Percentiles rank a stretch among this genome's conserved stretches.
Conservation (phyloP, 2,329 filamentous ascomycete species). For the Oidium heveae region DNA sequence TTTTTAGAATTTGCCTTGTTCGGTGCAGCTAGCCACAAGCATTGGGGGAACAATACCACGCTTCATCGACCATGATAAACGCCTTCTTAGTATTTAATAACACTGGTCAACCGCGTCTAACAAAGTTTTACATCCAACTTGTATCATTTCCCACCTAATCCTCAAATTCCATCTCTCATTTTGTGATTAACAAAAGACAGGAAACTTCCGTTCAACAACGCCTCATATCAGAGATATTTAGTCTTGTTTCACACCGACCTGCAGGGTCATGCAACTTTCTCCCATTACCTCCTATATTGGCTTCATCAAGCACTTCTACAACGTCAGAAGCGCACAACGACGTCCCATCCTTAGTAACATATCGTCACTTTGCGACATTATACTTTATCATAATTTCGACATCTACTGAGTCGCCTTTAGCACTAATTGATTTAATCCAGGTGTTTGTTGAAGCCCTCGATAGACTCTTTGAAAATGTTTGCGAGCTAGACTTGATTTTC, state of each 20-base stretch:
- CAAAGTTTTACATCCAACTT: slow-evolving; percentile 96
- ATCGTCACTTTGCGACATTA: slow-evolving; percentile 91
- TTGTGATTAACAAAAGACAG: slow-evolving; percentile 21
- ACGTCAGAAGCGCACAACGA: slow-evolving; percentile 44
- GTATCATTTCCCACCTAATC: slow-evolving; percentile 21
- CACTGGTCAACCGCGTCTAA: slow-evolving; percentile 83
- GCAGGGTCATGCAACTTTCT: slow-evolving; percentile 94
- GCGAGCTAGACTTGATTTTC: slow-evolving; percentile 91
- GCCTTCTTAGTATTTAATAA: slow-evolving; percentile 98
- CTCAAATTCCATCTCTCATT: neutral
- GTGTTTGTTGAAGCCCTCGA: slow-evolving; percentile 94
- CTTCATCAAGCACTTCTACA: slow-evolving; percentile 41
- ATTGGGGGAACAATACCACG: too few species aligned
- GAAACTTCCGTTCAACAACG: slow-evolving; percentile 94
- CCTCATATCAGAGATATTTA: slow-evolving; percentile 91
- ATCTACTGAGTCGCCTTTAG: slow-evolving; percentile 82
- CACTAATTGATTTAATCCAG: slow-evolving; percentile 87
- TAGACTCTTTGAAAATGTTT: slow-evolving; percentile 91
- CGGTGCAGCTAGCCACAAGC: too few species aligned
- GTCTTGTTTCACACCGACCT: slow-evolving; percentile 75
- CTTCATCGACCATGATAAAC: slow-evolving; percentile 53
- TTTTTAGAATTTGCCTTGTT: too few species aligned
- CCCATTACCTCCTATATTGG: slow-evolving; percentile 43
- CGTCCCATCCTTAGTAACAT: slow-evolving; percentile 83
- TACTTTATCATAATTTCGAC: slow-evolving; percentile 98